Percentiles rank a stretch among this genome's conserved stretches.
Conservation (phyloP, 768 basidiomycete genomes). For the Lyophyllum decastes region DNA sequence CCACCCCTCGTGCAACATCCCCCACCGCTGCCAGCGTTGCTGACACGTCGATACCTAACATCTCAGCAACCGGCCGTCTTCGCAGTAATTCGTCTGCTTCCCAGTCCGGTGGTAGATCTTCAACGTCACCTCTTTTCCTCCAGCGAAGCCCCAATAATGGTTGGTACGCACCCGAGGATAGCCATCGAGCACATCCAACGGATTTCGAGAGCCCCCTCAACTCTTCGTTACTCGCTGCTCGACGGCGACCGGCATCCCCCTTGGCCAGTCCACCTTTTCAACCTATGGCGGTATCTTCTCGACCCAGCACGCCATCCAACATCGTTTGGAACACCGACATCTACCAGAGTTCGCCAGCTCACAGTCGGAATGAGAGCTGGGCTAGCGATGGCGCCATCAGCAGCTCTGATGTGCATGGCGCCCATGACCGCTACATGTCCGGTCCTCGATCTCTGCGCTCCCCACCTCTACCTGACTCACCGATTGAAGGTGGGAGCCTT, state of each 20-base stretch:
- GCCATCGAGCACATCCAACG: conserved; percentile 30
- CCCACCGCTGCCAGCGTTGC: conserved; percentile 44
- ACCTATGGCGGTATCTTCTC: conserved; percentile 61
- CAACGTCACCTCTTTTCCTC: conserved; percentile 52
- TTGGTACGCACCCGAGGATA: conserved; percentile 62
- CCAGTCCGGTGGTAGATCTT: conserved; percentile 47
- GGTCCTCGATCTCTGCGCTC: conserved; percentile 52
- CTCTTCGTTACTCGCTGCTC: conserved; percentile 51
- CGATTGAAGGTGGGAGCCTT: conserved; percentile 40
- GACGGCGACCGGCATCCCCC: conserved; percentile 75
- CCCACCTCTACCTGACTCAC: conserved; percentile 62
- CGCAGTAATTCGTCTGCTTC: conserved; percentile 62
- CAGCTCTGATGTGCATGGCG: conserved; percentile 30
- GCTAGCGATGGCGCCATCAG: conserved; percentile 40
- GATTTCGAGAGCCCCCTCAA: conserved; percentile 48
- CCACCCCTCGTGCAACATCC: conserved; percentile 80
- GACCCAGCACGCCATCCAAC: conserved; percentile 71
- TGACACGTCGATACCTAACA: conserved; percentile 25
- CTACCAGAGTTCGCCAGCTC: conserved; percentile 32
- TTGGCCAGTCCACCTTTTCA: conserved; percentile 63
- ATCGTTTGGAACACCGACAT: conserved; percentile 63
- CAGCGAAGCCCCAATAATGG: conserved; percentile 61
- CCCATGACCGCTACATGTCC: conserved; percentile 41
- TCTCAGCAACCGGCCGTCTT: conserved; percentile 35
- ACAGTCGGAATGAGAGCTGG: conserved; percentile 64